phyloP scores from a whole-genome alignment of 2,329 filamentous ascomycete genomes.

The Xylaria sp. region DNA sequence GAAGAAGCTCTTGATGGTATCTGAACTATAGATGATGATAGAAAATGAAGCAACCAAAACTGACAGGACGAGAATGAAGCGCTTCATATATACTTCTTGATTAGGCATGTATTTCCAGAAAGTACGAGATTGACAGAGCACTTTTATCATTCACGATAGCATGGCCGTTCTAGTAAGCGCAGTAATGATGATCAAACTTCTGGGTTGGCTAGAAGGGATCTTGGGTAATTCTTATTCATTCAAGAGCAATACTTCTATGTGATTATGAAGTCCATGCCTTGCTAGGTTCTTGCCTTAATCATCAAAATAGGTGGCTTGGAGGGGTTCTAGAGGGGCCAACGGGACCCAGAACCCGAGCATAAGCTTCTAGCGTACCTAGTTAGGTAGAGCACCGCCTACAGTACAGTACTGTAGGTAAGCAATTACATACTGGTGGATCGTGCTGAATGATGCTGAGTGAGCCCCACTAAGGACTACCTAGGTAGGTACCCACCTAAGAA shows the following conservation, averaged over 20 bases:
- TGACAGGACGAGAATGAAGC: constrained; percentile 33
- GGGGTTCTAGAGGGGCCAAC: neutral
- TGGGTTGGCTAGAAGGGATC: constrained; percentile 24
- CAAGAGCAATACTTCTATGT: neutral
- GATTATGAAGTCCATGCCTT: constrained; percentile 1
- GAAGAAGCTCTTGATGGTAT: constrained; percentile 26
- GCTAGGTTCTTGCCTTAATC: constrained; percentile 2
- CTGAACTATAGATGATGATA: constrained; percentile 38
- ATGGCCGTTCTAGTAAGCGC: constrained; percentile 4
- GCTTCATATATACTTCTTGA: constrained; percentile 43
- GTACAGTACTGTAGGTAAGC: too few relatives aligned
- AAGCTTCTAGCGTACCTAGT: constrained; percentile 25
- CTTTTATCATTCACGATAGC: neutral
- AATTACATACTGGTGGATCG: constrained; percentile 36
- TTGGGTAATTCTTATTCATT: constrained; percentile 28
- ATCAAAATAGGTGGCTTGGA: constrained; percentile 14
- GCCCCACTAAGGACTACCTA: neutral
- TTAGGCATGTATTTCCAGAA: constrained; percentile 25
- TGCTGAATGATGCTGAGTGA: constrained; percentile 36
- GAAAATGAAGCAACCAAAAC: constrained; percentile 40
- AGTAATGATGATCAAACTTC: constrained; percentile 3
- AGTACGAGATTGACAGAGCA: constrained; percentile 9
- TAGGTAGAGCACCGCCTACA: too few relatives aligned
- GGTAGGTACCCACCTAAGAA: neutral
- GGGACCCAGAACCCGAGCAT: neutral